Evolutionary conservation across 2,329 filamentous ascomycete genomes (phyloP).

Genomic region (Nothopassalora personata): DNA sequence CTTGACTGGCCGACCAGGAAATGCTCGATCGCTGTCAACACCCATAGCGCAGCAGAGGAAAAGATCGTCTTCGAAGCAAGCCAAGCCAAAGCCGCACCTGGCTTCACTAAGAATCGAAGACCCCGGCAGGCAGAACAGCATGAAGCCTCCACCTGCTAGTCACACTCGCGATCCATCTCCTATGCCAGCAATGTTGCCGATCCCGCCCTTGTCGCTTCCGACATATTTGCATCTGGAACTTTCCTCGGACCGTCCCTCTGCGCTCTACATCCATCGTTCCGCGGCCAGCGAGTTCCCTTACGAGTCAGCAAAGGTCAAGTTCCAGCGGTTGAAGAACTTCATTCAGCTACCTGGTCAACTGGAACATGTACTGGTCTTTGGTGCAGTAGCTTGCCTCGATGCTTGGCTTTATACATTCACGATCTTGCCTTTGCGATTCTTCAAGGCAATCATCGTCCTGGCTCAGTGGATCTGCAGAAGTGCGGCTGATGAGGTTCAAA

Average conservation of each 20-base stretch:
- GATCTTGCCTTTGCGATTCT: slow-evolving; percentile 82
- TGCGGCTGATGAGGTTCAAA: slow-evolving; percentile 64
- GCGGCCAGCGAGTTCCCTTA: slow-evolving; percentile 63
- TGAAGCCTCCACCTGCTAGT: slow-evolving; percentile 30
- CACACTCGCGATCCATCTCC: slow-evolving; percentile 37
- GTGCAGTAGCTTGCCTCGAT: slow-evolving; percentile 84
- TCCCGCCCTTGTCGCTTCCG: slow-evolving; percentile 59
- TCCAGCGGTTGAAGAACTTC: slow-evolving; percentile 87
- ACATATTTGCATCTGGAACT: slow-evolving; percentile 63
- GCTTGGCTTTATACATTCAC: slow-evolving; percentile 97
- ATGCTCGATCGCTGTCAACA: slow-evolving; percentile 8
- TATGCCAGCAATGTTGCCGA: slow-evolving; percentile 51
- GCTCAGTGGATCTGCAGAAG: slow-evolving; percentile 72
- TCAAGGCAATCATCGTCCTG: slow-evolving; percentile 72
- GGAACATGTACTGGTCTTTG: slow-evolving; percentile 81
- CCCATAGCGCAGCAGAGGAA: slow-evolving; percentile 11
- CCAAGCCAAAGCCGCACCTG: slow-evolving; percentile 14
- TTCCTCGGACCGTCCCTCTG: slow-evolving; percentile 55
- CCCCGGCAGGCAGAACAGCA: slow-evolving; percentile 25
- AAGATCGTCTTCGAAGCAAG: slow-evolving; percentile 10
- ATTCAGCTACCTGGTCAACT: slow-evolving; percentile 73
- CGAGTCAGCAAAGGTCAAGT: slow-evolving; percentile 86
- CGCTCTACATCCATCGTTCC: slow-evolving; percentile 58
- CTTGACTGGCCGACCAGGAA: background rate
- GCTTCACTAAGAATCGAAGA: slow-evolving; percentile 25